Evolutionary conservation across 257 asterid genomes (phyloP).

Genomic region (Scutellaria barbata): DNA sequence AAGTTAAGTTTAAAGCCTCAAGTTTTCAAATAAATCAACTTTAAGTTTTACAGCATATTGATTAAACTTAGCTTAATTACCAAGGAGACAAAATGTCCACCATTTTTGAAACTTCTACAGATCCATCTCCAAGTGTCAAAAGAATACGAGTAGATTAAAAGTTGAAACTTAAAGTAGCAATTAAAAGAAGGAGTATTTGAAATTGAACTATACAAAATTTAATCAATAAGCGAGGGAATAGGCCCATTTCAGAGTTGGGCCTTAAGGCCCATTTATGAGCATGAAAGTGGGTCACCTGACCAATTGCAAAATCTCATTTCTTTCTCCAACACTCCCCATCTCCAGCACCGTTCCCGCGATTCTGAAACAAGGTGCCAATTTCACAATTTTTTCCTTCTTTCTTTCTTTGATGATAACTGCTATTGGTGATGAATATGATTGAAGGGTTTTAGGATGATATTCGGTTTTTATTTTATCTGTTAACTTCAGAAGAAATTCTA

Average conservation of each 20-base stretch:
- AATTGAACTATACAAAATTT: no score
- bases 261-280: background rate
- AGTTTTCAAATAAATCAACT: no score
- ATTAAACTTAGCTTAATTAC: no score
- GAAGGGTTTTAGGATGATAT: background rate
- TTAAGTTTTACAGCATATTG: no score
- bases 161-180: no score
- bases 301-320: background rate
- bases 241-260: background rate
- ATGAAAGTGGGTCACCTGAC: background rate
- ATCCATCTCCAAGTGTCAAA: no score
- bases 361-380: conserved; percentile 18
- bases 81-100: no score
- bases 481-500: background rate
- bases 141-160: no score
- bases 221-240: no score
- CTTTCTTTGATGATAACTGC: background rate
- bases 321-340: background rate
- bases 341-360: background rate
- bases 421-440: background rate
- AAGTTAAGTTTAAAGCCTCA: no score
- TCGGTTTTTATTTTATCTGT: background rate
- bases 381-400: background rate
- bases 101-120: no score
- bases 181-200: no score